Conservation (phyloP, 2,329 filamentous ascomycete genomes). For the Stagonosporopsis chrysanthemi region DNA sequence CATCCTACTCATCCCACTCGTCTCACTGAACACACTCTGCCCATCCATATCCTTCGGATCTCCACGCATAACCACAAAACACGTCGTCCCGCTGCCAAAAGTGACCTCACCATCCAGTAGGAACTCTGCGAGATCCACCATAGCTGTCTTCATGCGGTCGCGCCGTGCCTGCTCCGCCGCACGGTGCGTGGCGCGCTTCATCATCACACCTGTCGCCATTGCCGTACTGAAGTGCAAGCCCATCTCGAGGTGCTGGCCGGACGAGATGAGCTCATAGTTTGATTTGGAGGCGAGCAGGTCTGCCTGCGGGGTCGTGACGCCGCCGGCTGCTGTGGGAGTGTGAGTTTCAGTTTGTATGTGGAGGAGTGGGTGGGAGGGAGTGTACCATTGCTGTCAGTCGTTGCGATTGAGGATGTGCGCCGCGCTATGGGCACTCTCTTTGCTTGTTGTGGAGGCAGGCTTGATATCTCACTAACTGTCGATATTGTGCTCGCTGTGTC, state of each 20-base stretch:
- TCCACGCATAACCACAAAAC: slow-evolving; percentile 40
- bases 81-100: slow-evolving; percentile 41
- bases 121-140: slow-evolving; percentile 42
- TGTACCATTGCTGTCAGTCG: slow-evolving; percentile 36
- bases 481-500: slow-evolving; percentile 37
- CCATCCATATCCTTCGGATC: slow-evolving; percentile 11
- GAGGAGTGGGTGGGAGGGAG: neutral
- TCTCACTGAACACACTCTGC: slow-evolving; percentile 17
- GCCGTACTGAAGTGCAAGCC: slow-evolving; percentile 43
- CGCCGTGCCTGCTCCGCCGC: slow-evolving; percentile 43
- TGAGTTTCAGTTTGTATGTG: neutral
- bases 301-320: slow-evolving; percentile 37
- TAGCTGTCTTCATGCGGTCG: slow-evolving; percentile 43
- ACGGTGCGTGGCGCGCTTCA: slow-evolving; percentile 43
- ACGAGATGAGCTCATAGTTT: slow-evolving; percentile 42
- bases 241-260: slow-evolving; percentile 42
- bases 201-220: slow-evolving; percentile 45
- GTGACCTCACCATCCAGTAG: slow-evolving; percentile 42
- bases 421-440: slow-evolving; percentile 31
- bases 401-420: slow-evolving; percentile 28
- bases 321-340: slow-evolving; percentile 26
- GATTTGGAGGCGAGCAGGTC: slow-evolving; percentile 40
- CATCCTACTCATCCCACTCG: slow-evolving; percentile 18
- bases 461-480: slow-evolving; percentile 35
- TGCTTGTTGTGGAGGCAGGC: slow-evolving; percentile 30